phyloP scores from a whole-genome alignment of 2,329 filamentous ascomycete species.

The Cordyceps cateniannulata region DNA sequence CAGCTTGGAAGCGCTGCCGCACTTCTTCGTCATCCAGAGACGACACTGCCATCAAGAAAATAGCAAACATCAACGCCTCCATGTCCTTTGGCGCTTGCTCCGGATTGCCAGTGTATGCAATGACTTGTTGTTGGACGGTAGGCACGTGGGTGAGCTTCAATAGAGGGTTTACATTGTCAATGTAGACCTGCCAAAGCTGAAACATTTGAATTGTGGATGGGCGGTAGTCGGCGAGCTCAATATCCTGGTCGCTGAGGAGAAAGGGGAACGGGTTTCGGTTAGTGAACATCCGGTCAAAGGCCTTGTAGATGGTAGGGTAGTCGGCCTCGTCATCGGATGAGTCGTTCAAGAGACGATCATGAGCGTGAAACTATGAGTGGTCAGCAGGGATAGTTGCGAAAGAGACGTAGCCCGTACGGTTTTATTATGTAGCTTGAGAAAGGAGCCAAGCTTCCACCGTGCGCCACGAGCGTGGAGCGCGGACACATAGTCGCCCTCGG shows the following conservation, averaged over 20 bases:
- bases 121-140: constrained; percentile 56
- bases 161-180: constrained; percentile 63
- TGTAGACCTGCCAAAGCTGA: constrained; percentile 62
- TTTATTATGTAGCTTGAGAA: constrained; percentile 17
- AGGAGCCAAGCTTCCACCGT: constrained; percentile 21
- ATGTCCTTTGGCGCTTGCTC: constrained; percentile 48
- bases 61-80: constrained; percentile 62
- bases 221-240: constrained; percentile 41
- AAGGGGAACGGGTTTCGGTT: constrained; percentile 53
- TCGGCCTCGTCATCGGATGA: constrained; percentile 51
- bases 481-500: constrained; percentile 30
- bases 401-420: not conserved
- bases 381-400: not conserved
- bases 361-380: constrained; percentile 39
- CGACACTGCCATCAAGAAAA: constrained; percentile 53
- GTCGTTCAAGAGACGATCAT: constrained; percentile 41
- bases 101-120: constrained; percentile 53
- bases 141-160: constrained; percentile 63
- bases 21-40: constrained; percentile 54
- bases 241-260: constrained; percentile 39
- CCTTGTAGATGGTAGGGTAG: constrained; percentile 49
- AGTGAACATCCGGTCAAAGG: constrained; percentile 53
- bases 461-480: constrained; percentile 3
- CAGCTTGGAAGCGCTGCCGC: constrained; percentile 44
- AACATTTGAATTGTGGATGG: constrained; percentile 54